Conservation (phyloP, 805 yeast species). For the Kazachstania viticola region DNA sequence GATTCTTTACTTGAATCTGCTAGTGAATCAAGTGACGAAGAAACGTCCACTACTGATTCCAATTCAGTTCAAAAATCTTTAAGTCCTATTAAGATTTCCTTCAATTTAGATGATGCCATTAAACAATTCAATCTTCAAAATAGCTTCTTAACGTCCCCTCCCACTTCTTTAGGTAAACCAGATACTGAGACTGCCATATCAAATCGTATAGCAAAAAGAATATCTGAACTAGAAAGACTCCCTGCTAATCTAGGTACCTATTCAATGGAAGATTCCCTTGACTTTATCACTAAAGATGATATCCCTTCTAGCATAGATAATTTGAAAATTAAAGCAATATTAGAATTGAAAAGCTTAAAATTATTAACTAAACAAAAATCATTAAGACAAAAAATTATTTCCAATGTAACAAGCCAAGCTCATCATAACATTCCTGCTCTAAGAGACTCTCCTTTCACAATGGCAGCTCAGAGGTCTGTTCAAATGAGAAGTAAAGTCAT, state of each 20-base stretch:
- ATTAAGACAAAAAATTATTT: slow-evolving; percentile 49
- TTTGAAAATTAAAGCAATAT: slow-evolving; percentile 50
- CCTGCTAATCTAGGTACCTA: slow-evolving; percentile 65
- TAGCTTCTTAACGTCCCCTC: slow-evolving; percentile 14
- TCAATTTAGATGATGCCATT: slow-evolving; percentile 24
- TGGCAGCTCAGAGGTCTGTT: slow-evolving; percentile 58
- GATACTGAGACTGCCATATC: slow-evolving; percentile 43
- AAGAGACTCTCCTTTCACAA: slow-evolving; percentile 41
- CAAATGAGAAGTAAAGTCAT: slow-evolving; percentile 58
- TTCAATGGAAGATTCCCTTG: slow-evolving; percentile 31
- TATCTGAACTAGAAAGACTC: slow-evolving; percentile 47
- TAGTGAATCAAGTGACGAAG: background rate
- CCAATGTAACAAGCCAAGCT: slow-evolving; percentile 41
- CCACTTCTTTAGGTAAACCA: slow-evolving; percentile 35
- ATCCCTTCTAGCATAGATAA: slow-evolving; percentile 39
- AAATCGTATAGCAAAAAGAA: slow-evolving; percentile 43
- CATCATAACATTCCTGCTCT: slow-evolving; percentile 43
- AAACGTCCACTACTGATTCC: background rate
- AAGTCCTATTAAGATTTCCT: slow-evolving; percentile 17
- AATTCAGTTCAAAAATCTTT: background rate
- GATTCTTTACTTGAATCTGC: slow-evolving; percentile 33
- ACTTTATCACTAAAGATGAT: slow-evolving; percentile 34
- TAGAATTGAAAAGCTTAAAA: slow-evolving; percentile 60
- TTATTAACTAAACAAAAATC: slow-evolving; percentile 60
- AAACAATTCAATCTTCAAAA: slow-evolving; percentile 22